These are phyloP conservation scores for Diaporthe sp. DNA, from an alignment of 2,329 filamentous ascomycete species.

Conservation along the genomic window DNA sequence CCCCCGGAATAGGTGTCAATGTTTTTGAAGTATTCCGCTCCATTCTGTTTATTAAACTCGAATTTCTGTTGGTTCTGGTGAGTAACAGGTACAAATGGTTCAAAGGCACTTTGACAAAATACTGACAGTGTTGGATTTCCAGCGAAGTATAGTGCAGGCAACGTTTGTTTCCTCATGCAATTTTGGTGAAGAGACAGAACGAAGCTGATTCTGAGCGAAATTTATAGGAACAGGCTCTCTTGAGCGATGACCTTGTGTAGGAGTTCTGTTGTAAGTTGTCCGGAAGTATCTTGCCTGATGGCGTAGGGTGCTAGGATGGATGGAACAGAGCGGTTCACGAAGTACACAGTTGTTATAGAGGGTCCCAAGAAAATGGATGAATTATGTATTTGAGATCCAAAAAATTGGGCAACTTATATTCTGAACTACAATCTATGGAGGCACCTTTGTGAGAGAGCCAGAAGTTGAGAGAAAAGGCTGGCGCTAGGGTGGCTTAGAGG, in stretches of 20 bases:
- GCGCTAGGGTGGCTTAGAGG: not conserved
- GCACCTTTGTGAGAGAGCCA: not conserved
- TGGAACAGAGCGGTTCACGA: not conserved
- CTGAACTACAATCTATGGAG: not conserved
- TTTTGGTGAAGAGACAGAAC: not conserved
- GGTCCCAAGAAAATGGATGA: too few relatives aligned
- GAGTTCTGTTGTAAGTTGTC: too few relatives aligned
- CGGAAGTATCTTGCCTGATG: not conserved
- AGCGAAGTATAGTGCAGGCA: not conserved
- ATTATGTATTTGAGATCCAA: too few relatives aligned
- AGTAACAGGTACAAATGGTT: not conserved
- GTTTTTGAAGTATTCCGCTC: not conserved
- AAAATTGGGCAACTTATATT: not conserved
- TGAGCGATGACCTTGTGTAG: not conserved
- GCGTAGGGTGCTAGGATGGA: not conserved
- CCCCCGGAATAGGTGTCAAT: not conserved
- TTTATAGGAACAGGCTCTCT: not conserved
- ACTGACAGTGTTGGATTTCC: not conserved
- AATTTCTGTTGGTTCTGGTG: not conserved
- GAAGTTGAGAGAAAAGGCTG: not conserved
- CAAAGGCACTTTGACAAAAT: not conserved
- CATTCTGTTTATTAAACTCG: not conserved
- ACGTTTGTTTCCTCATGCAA: not conserved
- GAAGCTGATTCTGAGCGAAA: not conserved
- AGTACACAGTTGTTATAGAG: not conserved